These are phyloP conservation scores for Ceriops decandra DNA, from an alignment of 345 rosid genomes.

Conservation along the genomic window DNA sequence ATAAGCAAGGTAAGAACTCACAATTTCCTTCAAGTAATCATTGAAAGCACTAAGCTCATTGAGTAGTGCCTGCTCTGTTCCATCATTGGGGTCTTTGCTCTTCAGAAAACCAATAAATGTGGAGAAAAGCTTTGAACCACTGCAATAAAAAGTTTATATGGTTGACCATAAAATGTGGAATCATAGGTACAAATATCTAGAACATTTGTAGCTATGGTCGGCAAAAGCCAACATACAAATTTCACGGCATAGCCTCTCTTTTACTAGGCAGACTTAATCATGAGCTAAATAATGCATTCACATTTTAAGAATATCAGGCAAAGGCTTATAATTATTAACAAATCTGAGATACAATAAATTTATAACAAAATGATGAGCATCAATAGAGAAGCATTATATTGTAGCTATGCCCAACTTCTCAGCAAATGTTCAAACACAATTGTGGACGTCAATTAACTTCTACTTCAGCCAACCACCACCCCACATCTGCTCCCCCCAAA, in stretches of 20 bases:
- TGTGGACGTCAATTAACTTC: background rate
- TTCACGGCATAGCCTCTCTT: no score
- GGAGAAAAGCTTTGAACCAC: constrained; percentile 90
- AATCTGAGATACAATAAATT: background rate
- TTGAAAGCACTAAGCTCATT: constrained; percentile 66
- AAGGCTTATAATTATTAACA: background rate
- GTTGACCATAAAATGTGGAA: background rate
- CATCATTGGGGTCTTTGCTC: constrained; percentile 81
- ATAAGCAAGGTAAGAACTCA: constrained; percentile 25
- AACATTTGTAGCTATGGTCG: no score
- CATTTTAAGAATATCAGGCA: background rate
- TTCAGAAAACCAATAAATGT: constrained; percentile 84
- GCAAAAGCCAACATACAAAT: no score
- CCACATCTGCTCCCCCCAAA: background rate
- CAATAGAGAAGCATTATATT: background rate
- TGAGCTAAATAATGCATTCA: background rate
- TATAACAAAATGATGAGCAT: background rate
- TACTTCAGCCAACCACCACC: no score
- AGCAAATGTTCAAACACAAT: background rate
- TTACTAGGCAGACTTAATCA: background rate
- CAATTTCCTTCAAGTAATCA: constrained; percentile 58
- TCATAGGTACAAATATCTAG: background rate
- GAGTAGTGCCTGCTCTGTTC: constrained; percentile 70
- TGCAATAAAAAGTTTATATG: constrained; percentile 27
- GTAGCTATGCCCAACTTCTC: background rate